Base-by-base conservation (phyloP, 495 filamentous ascomycete species). In the Aspergillus homomorphus region DNA sequence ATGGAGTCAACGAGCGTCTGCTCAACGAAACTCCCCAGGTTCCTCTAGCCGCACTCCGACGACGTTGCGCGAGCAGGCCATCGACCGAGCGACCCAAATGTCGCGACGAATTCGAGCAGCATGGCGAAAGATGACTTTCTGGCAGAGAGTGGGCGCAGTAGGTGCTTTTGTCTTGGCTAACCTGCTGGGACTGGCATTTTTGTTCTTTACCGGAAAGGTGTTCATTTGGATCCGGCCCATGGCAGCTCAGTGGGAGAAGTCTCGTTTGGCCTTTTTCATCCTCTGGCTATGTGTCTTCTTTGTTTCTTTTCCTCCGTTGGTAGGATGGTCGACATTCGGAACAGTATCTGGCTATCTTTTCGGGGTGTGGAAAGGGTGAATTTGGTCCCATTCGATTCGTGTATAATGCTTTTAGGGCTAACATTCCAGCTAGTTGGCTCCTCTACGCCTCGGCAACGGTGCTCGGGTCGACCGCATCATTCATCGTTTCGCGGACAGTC, bases 311-410 rank as follows among this genome's bases (percentile, higher is more conserved):
- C 94, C 94, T 3, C 94, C 94, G 3, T 67, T 96, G 58, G 88
- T 98, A 64, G 94, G 94, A 8, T 97, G 96, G 77, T 89, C 87
- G 24, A 89, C 89, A 0, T 85, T 86, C 58, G 81, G 95, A n/a
- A 96, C 91, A 0, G 78, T 96, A 24, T 77, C 89, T 14, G 94
- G 94, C 0, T 96, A 96, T 68, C 84, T 98, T n/a, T 98, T 90
- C 74, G 95, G 92, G 0, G 87, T 97, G 61, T 91, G 92, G 59
- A 82, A 84, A 63, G 94, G 94, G 82, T 86, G 73, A 67, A 82
- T 65, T 7, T 20, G 16, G 21, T 28, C 23, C 14, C 41, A 14
- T 6, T 45, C n/a, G n/a, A 26, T 19, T 38, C 55, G n/a, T 38
- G 8, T 28, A 20, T 18, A 2, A 22, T 38, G n/a, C 15, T 15